Evolutionary conservation across 2,329 filamentous ascomycete species (phyloP).

Genomic region (Pseudogymnoascus sp.): DNA sequence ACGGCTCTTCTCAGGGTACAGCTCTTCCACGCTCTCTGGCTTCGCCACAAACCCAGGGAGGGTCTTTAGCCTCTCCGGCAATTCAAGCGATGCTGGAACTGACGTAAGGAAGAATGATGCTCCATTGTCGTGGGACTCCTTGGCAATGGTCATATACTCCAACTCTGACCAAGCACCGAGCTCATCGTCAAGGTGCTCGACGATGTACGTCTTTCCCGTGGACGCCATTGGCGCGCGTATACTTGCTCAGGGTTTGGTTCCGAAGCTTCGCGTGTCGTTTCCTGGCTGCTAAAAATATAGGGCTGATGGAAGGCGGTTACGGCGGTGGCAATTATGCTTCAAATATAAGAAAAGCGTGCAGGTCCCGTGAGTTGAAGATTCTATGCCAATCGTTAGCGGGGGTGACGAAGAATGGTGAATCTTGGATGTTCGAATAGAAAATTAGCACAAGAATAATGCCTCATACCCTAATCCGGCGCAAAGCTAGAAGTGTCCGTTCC

Average conservation of each 20-base stretch:
- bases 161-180: conserved; percentile 89
- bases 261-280: neutral
- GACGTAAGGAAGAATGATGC: conserved; percentile 76
- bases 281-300: neutral
- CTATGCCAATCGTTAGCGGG: neutral
- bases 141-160: conserved; percentile 82
- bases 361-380: conserved; percentile 1
- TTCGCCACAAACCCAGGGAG: conserved; percentile 63
- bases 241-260: neutral
- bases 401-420: neutral
- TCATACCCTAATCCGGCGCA: neutral
- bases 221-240: conserved; percentile 30
- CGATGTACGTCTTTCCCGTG: conserved; percentile 69
- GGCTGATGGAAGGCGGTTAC: neutral
- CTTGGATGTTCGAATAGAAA: neutral
- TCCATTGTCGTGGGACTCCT: conserved; percentile 62
- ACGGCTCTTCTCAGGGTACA: conserved; percentile 66
- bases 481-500: conserved; percentile 1
- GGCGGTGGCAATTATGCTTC: neutral
- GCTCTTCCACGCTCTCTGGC: conserved; percentile 69
- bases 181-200: conserved; percentile 94
- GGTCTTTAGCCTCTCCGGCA: conserved; percentile 50
- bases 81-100: conserved; percentile 60
- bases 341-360: neutral
- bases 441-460: neutral